phyloP scores from a whole-genome alignment of 345 rosid species.

The Linum trigynum region DNA sequence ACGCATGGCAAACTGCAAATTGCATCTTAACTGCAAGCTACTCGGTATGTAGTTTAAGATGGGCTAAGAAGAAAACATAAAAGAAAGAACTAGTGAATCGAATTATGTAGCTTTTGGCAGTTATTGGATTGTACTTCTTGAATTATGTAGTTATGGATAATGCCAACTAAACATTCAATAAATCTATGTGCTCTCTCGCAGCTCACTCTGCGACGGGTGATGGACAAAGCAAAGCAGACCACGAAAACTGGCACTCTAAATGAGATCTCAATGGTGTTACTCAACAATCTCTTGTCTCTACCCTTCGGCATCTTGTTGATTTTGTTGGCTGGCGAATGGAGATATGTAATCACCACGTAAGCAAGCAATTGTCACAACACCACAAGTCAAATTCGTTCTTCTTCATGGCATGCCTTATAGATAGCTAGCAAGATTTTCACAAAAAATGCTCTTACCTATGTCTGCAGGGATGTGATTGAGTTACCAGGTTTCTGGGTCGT shows the following conservation, averaged over 20 bases:
- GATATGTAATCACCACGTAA: slow-evolving; percentile 62
- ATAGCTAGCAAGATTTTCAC: background rate
- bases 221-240: slow-evolving; percentile 83
- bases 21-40: slow-evolving; percentile 85
- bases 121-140: too few relatives aligned
- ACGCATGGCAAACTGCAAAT: slow-evolving; percentile 69
- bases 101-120: background rate
- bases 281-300: slow-evolving; percentile 72
- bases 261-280: slow-evolving; percentile 87
- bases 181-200: slow-evolving; percentile 22
- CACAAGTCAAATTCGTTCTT: background rate
- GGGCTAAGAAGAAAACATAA: too few relatives aligned
- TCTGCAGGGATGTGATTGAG: slow-evolving; percentile 54
- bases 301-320: slow-evolving; percentile 66
- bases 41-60: slow-evolving; percentile 38
- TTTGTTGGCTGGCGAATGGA: slow-evolving; percentile 61
- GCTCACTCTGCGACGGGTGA: slow-evolving; percentile 68
- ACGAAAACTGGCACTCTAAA: slow-evolving; percentile 69
- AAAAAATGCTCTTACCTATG: background rate
- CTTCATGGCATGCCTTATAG: slow-evolving; percentile 6
- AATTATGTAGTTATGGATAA: too few relatives aligned
- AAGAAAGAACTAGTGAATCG: background rate
- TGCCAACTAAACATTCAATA: background rate
- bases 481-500: slow-evolving; percentile 77
- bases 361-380: slow-evolving; percentile 8